Base-by-base conservation (phyloP, 768 basidiomycete genomes). In the Hypholoma sublateritium region DNA sequence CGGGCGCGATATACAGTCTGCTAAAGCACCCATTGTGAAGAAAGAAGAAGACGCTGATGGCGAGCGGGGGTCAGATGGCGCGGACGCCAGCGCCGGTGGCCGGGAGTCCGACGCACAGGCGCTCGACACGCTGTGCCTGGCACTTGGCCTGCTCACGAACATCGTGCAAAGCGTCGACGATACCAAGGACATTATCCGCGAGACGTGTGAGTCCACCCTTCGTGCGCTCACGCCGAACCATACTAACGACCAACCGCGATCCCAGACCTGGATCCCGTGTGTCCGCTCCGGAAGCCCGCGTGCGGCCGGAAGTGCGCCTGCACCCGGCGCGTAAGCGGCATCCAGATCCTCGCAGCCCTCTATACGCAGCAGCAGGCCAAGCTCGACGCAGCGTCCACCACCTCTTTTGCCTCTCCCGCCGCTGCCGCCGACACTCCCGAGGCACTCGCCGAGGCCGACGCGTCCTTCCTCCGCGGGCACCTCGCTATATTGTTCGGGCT, bases 91-190 rank as follows among this genome's bases (percentile, higher is more conserved):
- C 22, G 37, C 28, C n/a, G 25, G 19, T 28, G 16, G n/a, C 50
- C 5, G 36, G 34, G 50, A 36, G 39, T 41, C 43, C 32, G 62
- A 39, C 11, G 61, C 77, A 4, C 75, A 80, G 37, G 72, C 79
- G 3, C 74, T 89, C n/a, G 92, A 93, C 65, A 77, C 80, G 34
- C 73, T 91, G 4, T 93, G 90, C 67, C 84, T 93, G 24, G 80
- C 85, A 5, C 78, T 93, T 5, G 91, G 86, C 1, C 72, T 93
- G 9, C 72, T 93, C 39, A 90, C 89, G 51, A 93, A 92, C 68
- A 73, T 93, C 42, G 83, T 90, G 0, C 88, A 91, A 64, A 74
- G 73, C 5, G 72, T 78, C n/a, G 75, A 78, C 0, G 73, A 70
- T n/a, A 77, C 79, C 9, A 82, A 81, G 43, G 67, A 76, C 36